Evolutionary conservation across 208 protist species (phyloP).

Genomic region (Acanthamoeba healyi): DNA sequence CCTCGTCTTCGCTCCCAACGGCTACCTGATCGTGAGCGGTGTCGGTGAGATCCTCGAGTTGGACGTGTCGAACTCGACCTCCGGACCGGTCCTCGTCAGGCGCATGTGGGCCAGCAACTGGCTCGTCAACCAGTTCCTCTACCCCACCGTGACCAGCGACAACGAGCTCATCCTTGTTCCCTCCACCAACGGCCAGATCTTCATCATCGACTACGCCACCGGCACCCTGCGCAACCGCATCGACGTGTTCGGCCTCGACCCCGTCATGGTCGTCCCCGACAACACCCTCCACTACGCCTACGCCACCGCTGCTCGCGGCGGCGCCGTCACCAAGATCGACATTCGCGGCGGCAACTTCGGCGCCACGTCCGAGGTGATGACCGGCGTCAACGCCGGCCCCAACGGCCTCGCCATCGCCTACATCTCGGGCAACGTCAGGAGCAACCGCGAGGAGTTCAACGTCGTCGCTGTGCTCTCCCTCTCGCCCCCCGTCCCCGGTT

Average conservation of each 20-base stretch:
- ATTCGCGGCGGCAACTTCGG: neutral
- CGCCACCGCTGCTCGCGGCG: neutral
- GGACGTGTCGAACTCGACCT: neutral
- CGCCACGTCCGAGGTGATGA: neutral
- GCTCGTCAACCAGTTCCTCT: conserved; percentile 6
- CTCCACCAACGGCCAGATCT: conserved; percentile 1
- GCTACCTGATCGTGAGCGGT: neutral
- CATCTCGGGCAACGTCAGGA: neutral
- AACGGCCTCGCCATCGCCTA: neutral
- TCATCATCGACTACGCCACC: neutral
- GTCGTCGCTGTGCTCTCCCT: conserved; percentile 1
- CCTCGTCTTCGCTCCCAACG: neutral
- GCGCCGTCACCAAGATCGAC: neutral
- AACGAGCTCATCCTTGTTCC: neutral
- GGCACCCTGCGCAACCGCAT: neutral
- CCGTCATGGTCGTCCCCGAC: neutral
- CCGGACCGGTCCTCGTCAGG: neutral
- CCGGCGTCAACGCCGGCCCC: neutral
- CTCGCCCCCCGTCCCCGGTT: neutral
- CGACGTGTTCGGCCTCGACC: neutral
- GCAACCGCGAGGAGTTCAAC: neutral
- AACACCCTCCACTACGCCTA: neutral
- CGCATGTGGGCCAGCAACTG: neutral
- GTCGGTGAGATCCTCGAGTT: neutral
- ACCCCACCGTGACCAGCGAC: neutral